Evolutionary conservation across 192 early-diverging fungal genomes (phyloP), one percentile per base, ranked within the genome.

Genomic region (Rhizoclosmatium sp.): DNA sequence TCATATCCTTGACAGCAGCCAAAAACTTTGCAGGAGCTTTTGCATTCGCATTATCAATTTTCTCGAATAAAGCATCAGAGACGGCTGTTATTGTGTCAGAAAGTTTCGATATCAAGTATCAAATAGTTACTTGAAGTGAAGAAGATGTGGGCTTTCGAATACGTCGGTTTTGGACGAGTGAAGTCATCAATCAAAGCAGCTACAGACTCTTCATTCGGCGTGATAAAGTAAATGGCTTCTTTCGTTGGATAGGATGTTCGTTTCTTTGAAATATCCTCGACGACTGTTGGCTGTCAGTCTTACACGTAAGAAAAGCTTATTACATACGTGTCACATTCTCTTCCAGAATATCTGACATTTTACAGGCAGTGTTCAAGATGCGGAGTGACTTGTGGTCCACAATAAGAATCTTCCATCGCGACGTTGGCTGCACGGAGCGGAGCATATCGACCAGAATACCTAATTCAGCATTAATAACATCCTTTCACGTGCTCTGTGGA

Each of bases 321-420:
- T 10, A 65, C 73, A 21, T 42, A 92, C 92, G 87, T 45, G 92
- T 95, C 47, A 95, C 92, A 47, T 93, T 92, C 76, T 92, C 89
- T 76, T 93, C 91, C 9, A 92, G 83, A 65, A 93, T 92, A 78
- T 93, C 92, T 80, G 89, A 87, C 88, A 93, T 95, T 78, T 94
- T 94, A 83, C 92, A 92, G 3, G 92, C 87, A 7, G 89, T 89
- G 69, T 89, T 92, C 10, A 95, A 81, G 48, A 96, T 90, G 47
- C 92, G 90, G 65, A 91, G 79, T 21, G 93, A 88, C 49, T 90
- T 90, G 45, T 87, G 83, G 87, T 96, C 95, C 0, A 95, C 89
- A 10, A 96, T 92, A 2, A 95, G 82, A 71, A 96, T 89, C 82
- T 96, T 96, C 93, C 92, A 96, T 71, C 87, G 84, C 65, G 87